These are phyloP conservation scores for Fusarium irregulare DNA, from an alignment of 2,329 filamentous ascomycete species.

Conservation along the genomic window DNA sequence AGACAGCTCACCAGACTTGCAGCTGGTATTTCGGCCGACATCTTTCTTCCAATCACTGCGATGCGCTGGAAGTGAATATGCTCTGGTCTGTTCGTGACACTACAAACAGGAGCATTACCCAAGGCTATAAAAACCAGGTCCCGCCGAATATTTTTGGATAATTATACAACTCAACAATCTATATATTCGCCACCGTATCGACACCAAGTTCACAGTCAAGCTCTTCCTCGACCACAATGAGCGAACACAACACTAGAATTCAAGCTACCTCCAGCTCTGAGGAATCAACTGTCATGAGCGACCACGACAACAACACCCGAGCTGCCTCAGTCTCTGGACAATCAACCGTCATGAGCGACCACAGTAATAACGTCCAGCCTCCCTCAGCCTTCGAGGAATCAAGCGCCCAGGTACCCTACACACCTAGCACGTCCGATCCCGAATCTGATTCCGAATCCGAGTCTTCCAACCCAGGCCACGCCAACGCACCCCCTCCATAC, in stretches of 20 bases:
- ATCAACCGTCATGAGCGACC: not conserved
- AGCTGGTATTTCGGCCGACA: not conserved
- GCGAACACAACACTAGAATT: accelerated
- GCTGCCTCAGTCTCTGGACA: too few species aligned
- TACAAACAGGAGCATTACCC: not conserved
- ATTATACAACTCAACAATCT: not conserved
- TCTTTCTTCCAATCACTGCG: not conserved
- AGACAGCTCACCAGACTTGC: accelerated
- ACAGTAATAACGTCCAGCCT: accelerated
- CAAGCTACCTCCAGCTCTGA: not conserved
- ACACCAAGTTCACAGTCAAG: accelerated
- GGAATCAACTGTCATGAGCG: not conserved
- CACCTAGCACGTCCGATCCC: not conserved
- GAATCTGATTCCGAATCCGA: not conserved
- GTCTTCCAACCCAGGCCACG: not conserved
- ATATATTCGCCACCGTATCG: not conserved
- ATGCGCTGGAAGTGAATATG: not conserved
- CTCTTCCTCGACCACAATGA: not conserved
- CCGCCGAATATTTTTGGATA: not conserved
- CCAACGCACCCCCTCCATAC: not conserved
- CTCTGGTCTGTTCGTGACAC: not conserved
- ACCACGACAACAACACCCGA: too few species aligned
- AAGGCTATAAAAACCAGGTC: not conserved
- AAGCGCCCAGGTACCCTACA: accelerated
- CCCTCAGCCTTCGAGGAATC: accelerated